Conservation (phyloP, 2,329 filamentous ascomycete genomes). For the Leptographium lundbergii region DNA sequence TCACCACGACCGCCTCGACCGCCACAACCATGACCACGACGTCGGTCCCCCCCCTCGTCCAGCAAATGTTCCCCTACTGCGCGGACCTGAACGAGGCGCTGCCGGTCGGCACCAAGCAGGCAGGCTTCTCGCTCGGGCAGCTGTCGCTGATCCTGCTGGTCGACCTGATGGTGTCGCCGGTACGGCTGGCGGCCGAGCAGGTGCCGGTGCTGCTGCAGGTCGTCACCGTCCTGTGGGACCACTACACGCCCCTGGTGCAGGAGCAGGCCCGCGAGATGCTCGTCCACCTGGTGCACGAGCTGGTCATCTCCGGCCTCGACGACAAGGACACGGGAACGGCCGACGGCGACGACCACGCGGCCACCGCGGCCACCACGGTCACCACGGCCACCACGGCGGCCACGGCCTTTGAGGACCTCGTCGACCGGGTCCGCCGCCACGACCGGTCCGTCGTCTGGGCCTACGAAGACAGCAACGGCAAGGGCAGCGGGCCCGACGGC, state of each 20-base stretch:
- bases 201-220: conserved; percentile 82
- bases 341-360: neutral
- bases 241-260: conserved; percentile 88
- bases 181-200: conserved; percentile 65
- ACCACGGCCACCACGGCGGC: too few relatives aligned
- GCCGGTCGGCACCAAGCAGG: conserved; percentile 80
- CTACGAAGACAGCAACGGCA: conserved; percentile 86
- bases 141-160: conserved; percentile 87
- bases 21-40: neutral
- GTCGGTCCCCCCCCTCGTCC: neutral
- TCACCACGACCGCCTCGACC: neutral
- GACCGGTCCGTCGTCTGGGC: conserved; percentile 81
- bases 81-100: conserved; percentile 70
- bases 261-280: conserved; percentile 97
- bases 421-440: conserved; percentile 75
- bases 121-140: conserved; percentile 84
- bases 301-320: conserved; percentile 64
- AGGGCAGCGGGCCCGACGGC: conserved; percentile 31
- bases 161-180: conserved; percentile 87
- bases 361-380: too few relatives aligned
- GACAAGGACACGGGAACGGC: conserved; percentile 17
- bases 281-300: conserved; percentile 90
- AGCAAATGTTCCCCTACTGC: conserved; percentile 59
- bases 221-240: conserved; percentile 90
- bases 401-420: conserved; percentile 74